Percentiles rank a stretch among this genome's conserved stretches.
Evolutionary conservation across 2,329 filamentous ascomycete genomes (phyloP).

Genomic region (Ophiostoma sp.): DNA sequence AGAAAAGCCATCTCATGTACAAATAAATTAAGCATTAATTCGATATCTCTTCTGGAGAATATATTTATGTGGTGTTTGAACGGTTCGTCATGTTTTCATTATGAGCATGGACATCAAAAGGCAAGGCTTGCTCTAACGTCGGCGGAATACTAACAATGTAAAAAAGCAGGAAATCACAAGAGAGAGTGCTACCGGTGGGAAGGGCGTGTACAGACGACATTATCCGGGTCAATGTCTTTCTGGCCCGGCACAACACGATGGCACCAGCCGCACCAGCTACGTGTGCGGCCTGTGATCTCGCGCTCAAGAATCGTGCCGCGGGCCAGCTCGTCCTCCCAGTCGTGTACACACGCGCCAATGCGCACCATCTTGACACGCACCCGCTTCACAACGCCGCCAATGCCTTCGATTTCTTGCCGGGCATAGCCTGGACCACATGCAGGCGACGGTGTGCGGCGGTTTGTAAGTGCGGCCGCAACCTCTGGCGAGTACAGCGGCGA

Average conservation of each 20-base stretch:
- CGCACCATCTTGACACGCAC: conserved; percentile 78
- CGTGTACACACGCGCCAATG: conserved; percentile 78
- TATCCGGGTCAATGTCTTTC: conserved; percentile 38
- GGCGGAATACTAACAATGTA: background rate
- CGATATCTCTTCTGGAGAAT: background rate
- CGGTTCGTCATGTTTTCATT: background rate
- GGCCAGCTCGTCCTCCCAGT: conserved; percentile 73
- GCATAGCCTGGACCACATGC: conserved; percentile 67
- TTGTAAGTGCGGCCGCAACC: conserved; percentile 26
- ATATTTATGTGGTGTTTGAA: background rate
- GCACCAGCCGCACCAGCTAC: conserved; percentile 94
- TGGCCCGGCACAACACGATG: conserved; percentile 63
- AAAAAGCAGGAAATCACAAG: background rate
- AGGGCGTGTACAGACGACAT: conserved; percentile 19
- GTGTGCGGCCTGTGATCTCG: conserved; percentile 61
- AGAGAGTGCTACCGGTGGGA: background rate
- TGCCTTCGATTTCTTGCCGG: conserved; percentile 83
- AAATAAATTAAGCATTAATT: conserved; percentile 12
- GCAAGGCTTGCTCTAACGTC: background rate
- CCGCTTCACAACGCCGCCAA: conserved; percentile 81
- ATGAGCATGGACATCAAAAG: background rate
- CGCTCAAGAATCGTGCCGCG: conserved; percentile 60
- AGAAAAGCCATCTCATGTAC: conserved; percentile 13
- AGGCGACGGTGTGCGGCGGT: conserved; percentile 41
- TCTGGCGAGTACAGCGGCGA: conserved; percentile 28